These are phyloP conservation scores for Carex cristatella DNA, from an alignment of 176 grass and related monocot species.

Conservation along the genomic window DNA sequence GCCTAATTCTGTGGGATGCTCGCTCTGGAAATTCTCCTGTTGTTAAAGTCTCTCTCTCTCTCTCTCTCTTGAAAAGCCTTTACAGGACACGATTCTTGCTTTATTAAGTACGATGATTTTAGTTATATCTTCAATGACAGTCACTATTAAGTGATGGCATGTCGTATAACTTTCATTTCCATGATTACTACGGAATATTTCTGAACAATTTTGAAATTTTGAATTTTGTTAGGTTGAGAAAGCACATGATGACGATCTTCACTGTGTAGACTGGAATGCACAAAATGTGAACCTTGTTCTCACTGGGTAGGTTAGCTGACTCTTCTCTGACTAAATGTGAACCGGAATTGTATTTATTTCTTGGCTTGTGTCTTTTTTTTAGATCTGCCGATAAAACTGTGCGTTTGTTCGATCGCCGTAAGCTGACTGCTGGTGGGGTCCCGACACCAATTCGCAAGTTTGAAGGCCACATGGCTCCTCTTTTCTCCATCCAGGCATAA, in stretches of 20 bases:
- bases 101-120: neutral
- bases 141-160: neutral
- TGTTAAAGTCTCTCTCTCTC: slow-evolving; percentile 60
- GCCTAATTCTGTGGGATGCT: slow-evolving; percentile 97
- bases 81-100: no score
- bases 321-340: neutral
- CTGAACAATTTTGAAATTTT: neutral
- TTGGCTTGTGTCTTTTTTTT: slow-evolving; percentile 15
- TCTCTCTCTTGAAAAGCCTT: neutral
- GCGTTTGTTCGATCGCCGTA: slow-evolving; percentile 82
- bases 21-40: slow-evolving; percentile 65
- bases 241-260: slow-evolving; percentile 87
- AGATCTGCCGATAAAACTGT: slow-evolving; percentile 95
- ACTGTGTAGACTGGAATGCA: slow-evolving; percentile 95
- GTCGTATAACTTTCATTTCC: neutral
- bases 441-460: slow-evolving; percentile 64
- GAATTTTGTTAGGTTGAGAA: slow-evolving; percentile 71
- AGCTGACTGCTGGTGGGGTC: slow-evolving; percentile 55
- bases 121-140: neutral
- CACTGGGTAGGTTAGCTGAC: slow-evolving; percentile 56
- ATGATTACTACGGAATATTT: neutral
- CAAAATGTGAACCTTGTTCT: slow-evolving; percentile 81
- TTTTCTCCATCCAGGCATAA: slow-evolving; percentile 93
- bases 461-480: slow-evolving; percentile 82
- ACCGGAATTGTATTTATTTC: slow-evolving; percentile 16